Conservation (phyloP, 305 asterid species). For the Euphrasia arctica region DNA sequence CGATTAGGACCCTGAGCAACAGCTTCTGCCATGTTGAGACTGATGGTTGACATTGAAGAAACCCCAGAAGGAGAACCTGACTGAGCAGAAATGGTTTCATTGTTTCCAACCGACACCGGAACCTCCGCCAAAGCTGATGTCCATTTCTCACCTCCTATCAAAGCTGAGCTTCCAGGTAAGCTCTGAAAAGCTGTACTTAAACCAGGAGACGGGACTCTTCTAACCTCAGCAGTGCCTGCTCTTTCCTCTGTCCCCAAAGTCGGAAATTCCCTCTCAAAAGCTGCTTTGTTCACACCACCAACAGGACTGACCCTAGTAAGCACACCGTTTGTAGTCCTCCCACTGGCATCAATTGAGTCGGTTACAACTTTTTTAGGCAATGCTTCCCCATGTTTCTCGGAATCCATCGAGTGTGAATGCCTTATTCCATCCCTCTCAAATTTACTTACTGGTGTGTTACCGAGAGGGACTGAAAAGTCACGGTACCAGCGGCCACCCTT, state of each 20-base stretch:
- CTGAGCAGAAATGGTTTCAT: conserved; percentile 38
- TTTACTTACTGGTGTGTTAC: conserved; percentile 36
- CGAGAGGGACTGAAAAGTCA: conserved; percentile 38
- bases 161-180: conserved; percentile 53
- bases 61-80: conserved; percentile 37
- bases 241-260: conserved; percentile 64
- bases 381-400: conserved; percentile 51
- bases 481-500: conserved; percentile 37
- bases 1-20: conserved; percentile 77
- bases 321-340: conserved; percentile 37
- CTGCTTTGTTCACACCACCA: conserved; percentile 39
- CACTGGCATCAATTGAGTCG: conserved; percentile 34
- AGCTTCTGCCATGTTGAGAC: conserved; percentile 96
- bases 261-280: conserved; percentile 65
- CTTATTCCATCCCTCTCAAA: conserved; percentile 63
- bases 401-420: conserved; percentile 66
- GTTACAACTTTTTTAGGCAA: conserved; percentile 49
- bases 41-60: conserved; percentile 35
- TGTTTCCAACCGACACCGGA: conserved; percentile 43
- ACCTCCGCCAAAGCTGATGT: conserved; percentile 86
- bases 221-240: conserved; percentile 43
- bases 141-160: conserved; percentile 73
- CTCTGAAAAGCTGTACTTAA: conserved; percentile 50
- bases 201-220: conserved; percentile 81
- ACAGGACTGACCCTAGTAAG: conserved; percentile 37